Conservation (phyloP, 768 basidiomycete species). For the Phylloporus arenicola region DNA sequence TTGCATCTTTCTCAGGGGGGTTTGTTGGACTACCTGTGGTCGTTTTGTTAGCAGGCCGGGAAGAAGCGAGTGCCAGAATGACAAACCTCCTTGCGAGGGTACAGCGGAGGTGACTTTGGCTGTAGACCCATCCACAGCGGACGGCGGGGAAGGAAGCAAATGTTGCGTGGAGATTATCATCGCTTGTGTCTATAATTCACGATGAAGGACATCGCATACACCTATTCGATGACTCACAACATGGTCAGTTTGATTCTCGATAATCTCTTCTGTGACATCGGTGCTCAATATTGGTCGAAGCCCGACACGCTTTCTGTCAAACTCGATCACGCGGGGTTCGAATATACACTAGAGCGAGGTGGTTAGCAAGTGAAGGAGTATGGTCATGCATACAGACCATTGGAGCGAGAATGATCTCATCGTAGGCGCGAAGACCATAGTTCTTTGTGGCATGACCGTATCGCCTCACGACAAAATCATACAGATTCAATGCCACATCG, state of each 20-base stretch:
- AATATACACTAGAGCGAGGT: slow-evolving; percentile 68
- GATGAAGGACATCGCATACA: slow-evolving; percentile 3
- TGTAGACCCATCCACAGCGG: slow-evolving; percentile 21
- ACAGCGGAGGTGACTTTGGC: slow-evolving; percentile 19
- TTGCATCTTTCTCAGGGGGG: slow-evolving; percentile 22
- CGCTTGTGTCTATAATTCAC: slow-evolving; percentile 63
- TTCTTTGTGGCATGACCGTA: slow-evolving; percentile 77
- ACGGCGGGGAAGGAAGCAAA: slow-evolving; percentile 45
- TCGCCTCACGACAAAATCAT: slow-evolving; percentile 82
- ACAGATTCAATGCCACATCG: slow-evolving; percentile 84
- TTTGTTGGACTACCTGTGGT: slow-evolving; percentile 20
- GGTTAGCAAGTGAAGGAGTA: neutral
- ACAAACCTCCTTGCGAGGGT: slow-evolving; percentile 26
- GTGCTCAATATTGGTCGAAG: slow-evolving; percentile 44
- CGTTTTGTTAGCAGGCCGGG: neutral
- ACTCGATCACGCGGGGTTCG: slow-evolving; percentile 89
- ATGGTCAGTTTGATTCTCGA: slow-evolving; percentile 49
- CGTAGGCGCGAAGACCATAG: slow-evolving; percentile 86
- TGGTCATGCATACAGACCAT: slow-evolving; percentile 54
- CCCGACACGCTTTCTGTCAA: slow-evolving; percentile 64
- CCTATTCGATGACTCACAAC: slow-evolving; percentile 35
- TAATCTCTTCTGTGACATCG: slow-evolving; percentile 73
- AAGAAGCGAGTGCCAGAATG: neutral
- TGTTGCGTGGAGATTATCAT: slow-evolving; percentile 91
- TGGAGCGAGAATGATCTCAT: slow-evolving; percentile 91